Conservation (phyloP, 306 rosid species). For the Sesbania bispinosa region DNA sequence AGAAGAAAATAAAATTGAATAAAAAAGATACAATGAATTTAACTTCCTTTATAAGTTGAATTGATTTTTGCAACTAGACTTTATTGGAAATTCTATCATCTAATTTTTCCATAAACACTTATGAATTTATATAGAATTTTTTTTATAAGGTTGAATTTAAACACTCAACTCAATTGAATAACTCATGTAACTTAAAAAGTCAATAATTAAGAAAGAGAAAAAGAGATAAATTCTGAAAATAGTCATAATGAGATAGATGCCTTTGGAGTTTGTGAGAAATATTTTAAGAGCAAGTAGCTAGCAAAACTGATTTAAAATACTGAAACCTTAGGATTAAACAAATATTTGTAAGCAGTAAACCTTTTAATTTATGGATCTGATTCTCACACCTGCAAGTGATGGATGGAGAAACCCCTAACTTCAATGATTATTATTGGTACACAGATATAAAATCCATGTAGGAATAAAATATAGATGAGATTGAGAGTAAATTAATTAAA, state of each 20-base stretch:
- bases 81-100: too few species aligned
- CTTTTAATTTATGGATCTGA: background rate
- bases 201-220: too few species aligned
- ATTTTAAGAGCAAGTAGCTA: background rate
- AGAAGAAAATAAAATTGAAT: too few species aligned
- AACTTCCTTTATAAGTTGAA: too few species aligned
- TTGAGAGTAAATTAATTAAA: background rate
- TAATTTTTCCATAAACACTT: too few species aligned
- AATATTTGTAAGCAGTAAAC: background rate
- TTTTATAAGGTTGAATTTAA: too few species aligned
- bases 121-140: too few species aligned
- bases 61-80: too few species aligned
- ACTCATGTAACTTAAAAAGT: too few species aligned
- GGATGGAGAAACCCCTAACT: constrained; percentile 24
- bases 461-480: constrained; percentile 27
- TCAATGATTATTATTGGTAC: background rate
- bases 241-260: background rate
- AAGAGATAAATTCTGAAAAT: too few species aligned
- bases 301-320: background rate
- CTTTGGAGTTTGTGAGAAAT: background rate
- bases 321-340: background rate
- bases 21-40: too few species aligned
- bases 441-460: background rate
- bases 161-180: too few species aligned
- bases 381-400: constrained; percentile 3